These are phyloP conservation scores for Linanthus parryae DNA, from an alignment of 148 eudicot genomes.

Conservation along the genomic window DNA sequence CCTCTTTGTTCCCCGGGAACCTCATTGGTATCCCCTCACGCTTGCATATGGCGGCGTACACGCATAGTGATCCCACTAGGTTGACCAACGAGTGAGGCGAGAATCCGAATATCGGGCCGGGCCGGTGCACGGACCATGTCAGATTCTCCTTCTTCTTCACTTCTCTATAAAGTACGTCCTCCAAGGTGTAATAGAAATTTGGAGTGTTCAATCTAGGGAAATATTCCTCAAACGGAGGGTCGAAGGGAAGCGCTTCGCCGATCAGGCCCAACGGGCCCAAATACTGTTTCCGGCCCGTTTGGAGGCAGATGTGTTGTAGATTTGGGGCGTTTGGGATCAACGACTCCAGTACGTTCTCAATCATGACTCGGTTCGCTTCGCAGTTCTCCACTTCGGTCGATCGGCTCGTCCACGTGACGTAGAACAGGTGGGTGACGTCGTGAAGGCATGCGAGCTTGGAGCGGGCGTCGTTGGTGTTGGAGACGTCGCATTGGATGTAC, in stretches of 20 bases:
- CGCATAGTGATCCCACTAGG: constrained; percentile 51
- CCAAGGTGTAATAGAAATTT: constrained; percentile 48
- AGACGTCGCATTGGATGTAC: constrained; percentile 62
- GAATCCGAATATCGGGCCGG: constrained; percentile 57
- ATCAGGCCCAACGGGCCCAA: constrained; percentile 21
- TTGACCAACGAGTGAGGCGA: constrained; percentile 63
- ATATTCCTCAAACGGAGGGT: constrained; percentile 50
- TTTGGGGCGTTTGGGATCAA: constrained; percentile 59
- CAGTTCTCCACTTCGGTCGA: constrained; percentile 41
- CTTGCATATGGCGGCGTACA: constrained; percentile 74
- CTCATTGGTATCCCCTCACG: constrained; percentile 43
- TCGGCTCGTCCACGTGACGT: constrained; percentile 56
- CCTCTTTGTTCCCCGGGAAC: constrained; percentile 50
- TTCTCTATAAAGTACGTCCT: constrained; percentile 52
- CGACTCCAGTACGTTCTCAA: constrained; percentile 45
- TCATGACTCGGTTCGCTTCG: constrained; percentile 48
- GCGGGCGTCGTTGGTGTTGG: constrained; percentile 34
- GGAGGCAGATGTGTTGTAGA: constrained; percentile 62
- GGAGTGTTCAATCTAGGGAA: constrained; percentile 40
- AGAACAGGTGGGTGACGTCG: constrained; percentile 69
- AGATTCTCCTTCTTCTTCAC: constrained; percentile 41
- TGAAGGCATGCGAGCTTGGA: constrained; percentile 39
- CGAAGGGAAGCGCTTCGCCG: constrained; percentile 20
- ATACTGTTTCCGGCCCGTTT: constrained; percentile 53
- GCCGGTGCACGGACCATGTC: constrained; percentile 73